A percentile compares a stretch with the other conserved stretches of the same genome.
These are phyloP conservation scores for Yamagishiella unicocca DNA, from an alignment of 139 green algal genomes.

Conservation along the genomic window DNA sequence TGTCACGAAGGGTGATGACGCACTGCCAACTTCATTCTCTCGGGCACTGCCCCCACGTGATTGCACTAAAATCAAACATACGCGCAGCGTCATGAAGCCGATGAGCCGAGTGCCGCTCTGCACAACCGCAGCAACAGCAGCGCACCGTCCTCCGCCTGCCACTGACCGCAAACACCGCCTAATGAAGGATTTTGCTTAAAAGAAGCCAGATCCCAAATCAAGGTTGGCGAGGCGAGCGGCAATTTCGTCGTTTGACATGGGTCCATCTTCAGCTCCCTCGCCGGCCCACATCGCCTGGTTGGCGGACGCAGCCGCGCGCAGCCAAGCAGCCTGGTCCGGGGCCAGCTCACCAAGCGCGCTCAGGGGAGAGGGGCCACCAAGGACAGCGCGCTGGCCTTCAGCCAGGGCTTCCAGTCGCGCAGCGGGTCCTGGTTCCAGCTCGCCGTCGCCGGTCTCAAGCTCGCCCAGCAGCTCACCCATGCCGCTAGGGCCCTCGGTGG, in stretches of 20 bases:
- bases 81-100: no score
- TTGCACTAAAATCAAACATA: no score
- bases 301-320: constrained; percentile 39
- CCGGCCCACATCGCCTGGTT: constrained; percentile 47
- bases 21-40: no score
- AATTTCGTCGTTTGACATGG: constrained; percentile 53
- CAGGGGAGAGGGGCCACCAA: constrained; percentile 17
- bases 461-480: constrained; percentile 51
- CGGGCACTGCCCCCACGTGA: no score
- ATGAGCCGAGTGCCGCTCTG: no score
- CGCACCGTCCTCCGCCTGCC: no score
- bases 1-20: no score
- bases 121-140: no score
- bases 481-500: constrained; percentile 8
- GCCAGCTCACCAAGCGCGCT: constrained; percentile 24
- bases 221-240: constrained; percentile 56
- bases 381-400: background rate
- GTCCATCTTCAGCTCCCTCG: constrained; percentile 36
- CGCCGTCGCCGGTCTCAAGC: constrained; percentile 19
- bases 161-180: no score
- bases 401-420: background rate
- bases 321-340: constrained; percentile 22
- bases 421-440: constrained; percentile 1
- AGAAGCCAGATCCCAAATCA: constrained; percentile 58
- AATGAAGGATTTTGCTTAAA: no score